A percentile compares a stretch with the other conserved stretches of the same genome.
phyloP scores from a whole-genome alignment of 1,284 basidiomycete species.

The Ceratobasidium sp. region DNA sequence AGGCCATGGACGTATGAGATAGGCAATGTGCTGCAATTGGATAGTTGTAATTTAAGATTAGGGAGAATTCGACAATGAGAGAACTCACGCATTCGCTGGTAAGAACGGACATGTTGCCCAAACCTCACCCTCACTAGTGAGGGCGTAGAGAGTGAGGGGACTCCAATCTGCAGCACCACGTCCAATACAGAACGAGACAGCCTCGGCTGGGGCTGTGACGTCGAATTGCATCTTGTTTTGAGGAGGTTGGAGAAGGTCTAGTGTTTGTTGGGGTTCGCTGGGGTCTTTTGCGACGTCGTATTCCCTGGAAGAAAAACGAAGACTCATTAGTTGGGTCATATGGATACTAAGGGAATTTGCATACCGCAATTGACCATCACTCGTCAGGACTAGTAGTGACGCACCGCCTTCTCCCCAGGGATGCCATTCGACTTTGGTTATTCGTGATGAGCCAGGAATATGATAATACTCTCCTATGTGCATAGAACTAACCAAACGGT shows the following conservation, averaged over 20 bases:
- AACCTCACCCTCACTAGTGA: conserved; percentile 92
- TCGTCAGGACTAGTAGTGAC: conserved; percentile 91
- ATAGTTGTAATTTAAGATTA: conserved; percentile 16
- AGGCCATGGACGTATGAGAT: conserved; percentile 82
- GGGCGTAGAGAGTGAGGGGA: conserved; percentile 88
- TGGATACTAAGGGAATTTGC: conserved; percentile 46
- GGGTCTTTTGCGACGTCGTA: conserved; percentile 86
- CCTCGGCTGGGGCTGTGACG: conserved; percentile 77
- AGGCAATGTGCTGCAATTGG: conserved; percentile 71
- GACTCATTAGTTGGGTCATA: not conserved
- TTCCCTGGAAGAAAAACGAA: conserved; percentile 65
- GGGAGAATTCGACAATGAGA: conserved; percentile 4
- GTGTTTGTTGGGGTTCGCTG: conserved; percentile 84
- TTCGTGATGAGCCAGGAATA: conserved; percentile 71
- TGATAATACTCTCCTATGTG: conserved; percentile 87
- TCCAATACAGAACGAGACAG: conserved; percentile 87
- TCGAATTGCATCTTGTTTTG: conserved; percentile 65
- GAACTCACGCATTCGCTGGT: conserved; percentile 84
- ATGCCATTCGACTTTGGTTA: conserved; percentile 95
- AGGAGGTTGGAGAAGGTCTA: conserved; percentile 76
- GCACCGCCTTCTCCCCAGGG: conserved; percentile 93
- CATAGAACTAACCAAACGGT: conserved; percentile 65
- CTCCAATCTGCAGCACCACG: conserved; percentile 89
- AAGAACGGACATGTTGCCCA: conserved; percentile 94
- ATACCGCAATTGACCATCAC: conserved; percentile 87